These are phyloP conservation scores for Ustilago shanxiensis DNA, from an alignment of 1,284 basidiomycete species.

Conservation along the genomic window DNA sequence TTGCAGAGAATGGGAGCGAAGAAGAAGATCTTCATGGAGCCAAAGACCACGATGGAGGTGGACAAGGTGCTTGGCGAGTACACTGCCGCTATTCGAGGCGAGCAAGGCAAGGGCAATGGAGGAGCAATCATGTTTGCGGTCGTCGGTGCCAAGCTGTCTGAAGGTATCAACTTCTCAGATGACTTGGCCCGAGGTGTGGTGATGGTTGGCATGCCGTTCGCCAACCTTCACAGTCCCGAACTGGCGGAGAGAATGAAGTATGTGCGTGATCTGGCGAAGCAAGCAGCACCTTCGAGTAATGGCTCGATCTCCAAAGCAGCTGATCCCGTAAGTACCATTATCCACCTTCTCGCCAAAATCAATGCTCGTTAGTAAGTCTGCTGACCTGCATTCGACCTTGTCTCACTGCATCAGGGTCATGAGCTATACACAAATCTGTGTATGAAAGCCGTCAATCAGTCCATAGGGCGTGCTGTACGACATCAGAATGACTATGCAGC, in stretches of 20 bases:
- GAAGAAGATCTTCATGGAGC: constrained; percentile 92
- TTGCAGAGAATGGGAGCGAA: constrained; percentile 78
- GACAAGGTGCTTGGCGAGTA: constrained; percentile 84
- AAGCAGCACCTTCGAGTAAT: neutral
- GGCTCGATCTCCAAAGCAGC: neutral
- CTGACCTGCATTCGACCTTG: neutral
- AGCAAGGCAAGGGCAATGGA: constrained; percentile 7
- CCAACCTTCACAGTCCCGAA: constrained; percentile 89
- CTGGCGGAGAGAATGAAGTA: constrained; percentile 85
- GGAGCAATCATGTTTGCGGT: constrained; percentile 79
- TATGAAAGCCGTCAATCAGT: constrained; percentile 97
- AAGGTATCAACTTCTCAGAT: constrained; percentile 91
- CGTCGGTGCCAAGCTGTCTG: constrained; percentile 94
- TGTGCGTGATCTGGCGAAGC: constrained; percentile 47
- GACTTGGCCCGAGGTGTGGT: constrained; percentile 88
- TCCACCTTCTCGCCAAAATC: neutral
- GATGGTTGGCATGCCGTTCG: constrained; percentile 89
- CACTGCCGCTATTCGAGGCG: constrained; percentile 74
- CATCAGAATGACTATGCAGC: constrained; percentile 66
- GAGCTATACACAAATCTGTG: constrained; percentile 73
- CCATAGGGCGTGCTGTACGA: constrained; percentile 79
- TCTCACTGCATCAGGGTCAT: constrained; percentile 32
- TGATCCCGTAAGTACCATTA: constrained; percentile 32
- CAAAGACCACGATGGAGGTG: constrained; percentile 81
- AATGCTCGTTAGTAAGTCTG: neutral